A percentile compares a stretch with the other conserved stretches of the same genome.
phyloP scores from a whole-genome alignment of 306 rosid genomes.

The Rosa chinensis region DNA sequence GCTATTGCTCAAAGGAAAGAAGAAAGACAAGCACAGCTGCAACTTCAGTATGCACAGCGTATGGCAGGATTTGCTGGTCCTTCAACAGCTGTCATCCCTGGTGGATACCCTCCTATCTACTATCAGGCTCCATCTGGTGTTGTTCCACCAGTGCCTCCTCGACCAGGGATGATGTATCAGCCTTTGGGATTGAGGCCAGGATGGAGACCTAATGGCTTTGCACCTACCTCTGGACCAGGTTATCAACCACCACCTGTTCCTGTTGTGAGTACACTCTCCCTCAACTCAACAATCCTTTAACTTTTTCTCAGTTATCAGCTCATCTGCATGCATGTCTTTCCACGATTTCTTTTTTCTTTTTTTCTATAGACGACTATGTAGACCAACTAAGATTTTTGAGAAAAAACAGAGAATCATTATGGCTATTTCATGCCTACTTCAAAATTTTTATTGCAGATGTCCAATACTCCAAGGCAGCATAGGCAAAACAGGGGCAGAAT shows the following conservation, averaged over 20 bases:
- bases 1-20: conserved; percentile 88
- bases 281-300: background rate
- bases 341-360: background rate
- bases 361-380: background rate
- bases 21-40: conserved; percentile 75
- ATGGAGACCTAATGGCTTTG: conserved; percentile 63
- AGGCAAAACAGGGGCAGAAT: conserved; percentile 74
- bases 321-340: background rate
- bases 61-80: conserved; percentile 53
- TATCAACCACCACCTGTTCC: conserved; percentile 55
- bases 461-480: conserved; percentile 58
- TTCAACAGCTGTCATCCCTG: conserved; percentile 56
- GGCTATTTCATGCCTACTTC: background rate
- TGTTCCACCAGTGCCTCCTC: conserved; percentile 58
- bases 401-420: background rate
- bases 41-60: conserved; percentile 63
- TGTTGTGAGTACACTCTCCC: conserved; percentile 47
- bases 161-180: conserved; percentile 58
- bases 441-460: conserved; percentile 43
- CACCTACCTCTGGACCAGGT: conserved; percentile 54
- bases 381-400: background rate
- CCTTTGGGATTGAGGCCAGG: conserved; percentile 63
- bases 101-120: conserved; percentile 74
- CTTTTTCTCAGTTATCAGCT: background rate
- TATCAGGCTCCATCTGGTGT: conserved; percentile 57